phyloP scores from a whole-genome alignment of 2,329 filamentous ascomycete genomes.

The Hymenoscyphus scutula region DNA sequence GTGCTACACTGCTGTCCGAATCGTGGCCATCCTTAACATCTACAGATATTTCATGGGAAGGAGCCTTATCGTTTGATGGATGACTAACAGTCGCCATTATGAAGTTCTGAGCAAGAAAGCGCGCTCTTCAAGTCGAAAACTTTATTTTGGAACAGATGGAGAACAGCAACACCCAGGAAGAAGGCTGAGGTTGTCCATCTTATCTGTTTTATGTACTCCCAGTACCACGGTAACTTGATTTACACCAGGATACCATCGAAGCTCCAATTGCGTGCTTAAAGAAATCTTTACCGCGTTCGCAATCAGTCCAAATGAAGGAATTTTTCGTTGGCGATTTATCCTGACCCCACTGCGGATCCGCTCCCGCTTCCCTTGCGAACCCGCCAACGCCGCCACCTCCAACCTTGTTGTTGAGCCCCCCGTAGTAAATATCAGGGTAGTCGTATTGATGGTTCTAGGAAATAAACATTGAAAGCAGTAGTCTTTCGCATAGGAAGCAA shows the following conservation, averaged over 20 bases:
- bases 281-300: neutral
- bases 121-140: neutral
- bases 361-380: neutral
- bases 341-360: neutral
- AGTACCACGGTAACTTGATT: neutral
- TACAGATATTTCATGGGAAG: neutral
- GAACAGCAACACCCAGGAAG: neutral
- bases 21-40: neutral
- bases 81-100: neutral
- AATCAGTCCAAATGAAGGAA: neutral
- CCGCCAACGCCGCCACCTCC: neutral
- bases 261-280: slow-evolving; percentile 9
- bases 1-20: neutral
- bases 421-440: neutral
- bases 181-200: neutral
- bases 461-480: neutral
- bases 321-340: neutral
- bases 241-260: neutral
- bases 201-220: neutral
- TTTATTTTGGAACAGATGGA: neutral
- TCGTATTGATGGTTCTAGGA: neutral
- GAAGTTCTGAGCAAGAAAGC: neutral
- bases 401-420: neutral
- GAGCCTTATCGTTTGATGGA: neutral
- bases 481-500: neutral